Evolutionary conservation across 2,329 filamentous ascomycete species (phyloP), one percentile per base, ranked within the genome.

Genomic region (Phyllosticta citrichinensis): DNA sequence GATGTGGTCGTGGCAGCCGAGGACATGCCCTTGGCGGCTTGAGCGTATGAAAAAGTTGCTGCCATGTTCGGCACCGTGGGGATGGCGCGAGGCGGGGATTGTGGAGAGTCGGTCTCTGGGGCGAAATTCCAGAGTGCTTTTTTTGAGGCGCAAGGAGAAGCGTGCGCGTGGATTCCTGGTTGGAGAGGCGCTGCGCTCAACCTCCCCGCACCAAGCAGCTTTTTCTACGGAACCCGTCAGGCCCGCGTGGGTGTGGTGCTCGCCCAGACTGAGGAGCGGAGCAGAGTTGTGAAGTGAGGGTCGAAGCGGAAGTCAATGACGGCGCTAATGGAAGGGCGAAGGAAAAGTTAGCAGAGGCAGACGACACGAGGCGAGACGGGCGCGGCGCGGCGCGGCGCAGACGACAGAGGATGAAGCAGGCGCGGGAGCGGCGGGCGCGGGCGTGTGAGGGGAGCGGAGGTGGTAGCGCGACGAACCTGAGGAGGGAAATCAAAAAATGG

Each of bases 41-140:
- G 91, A 69, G 93, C 93, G 76, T 97, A 97, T 63, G 93, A 97
- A 73, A 97, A 96, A 35, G 84, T 80, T 64, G 83, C 70, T 58
- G 59, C 59, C 59, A 61, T 61, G 50, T 50, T 61, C 35, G 22
- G 51, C 47, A 54, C 58, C 52, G 58, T 52, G 55, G 58, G 25
- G 33, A 25, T 33, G 20, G 19, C 58, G 55, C 58, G 33, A 40
- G 58, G 52, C 52, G 35, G 40, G 51, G 25, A 54, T 47, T 57
- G 62, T 62, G 51, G 53, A 30, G 30, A 57, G 25, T 59, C 56
- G 53, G 52, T 55, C 52, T 25, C 60, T 20, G 52, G 47, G n/a
- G 54, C 50, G 22, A 57, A 54, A 52, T 35, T 24, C 33, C 30
- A 19, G 62, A 14, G 54, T 22, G 52, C 30, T 56, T 33, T 53